phyloP scores from a whole-genome alignment of 129 eudicot species.

The Centrapalus pauciflorus region DNA sequence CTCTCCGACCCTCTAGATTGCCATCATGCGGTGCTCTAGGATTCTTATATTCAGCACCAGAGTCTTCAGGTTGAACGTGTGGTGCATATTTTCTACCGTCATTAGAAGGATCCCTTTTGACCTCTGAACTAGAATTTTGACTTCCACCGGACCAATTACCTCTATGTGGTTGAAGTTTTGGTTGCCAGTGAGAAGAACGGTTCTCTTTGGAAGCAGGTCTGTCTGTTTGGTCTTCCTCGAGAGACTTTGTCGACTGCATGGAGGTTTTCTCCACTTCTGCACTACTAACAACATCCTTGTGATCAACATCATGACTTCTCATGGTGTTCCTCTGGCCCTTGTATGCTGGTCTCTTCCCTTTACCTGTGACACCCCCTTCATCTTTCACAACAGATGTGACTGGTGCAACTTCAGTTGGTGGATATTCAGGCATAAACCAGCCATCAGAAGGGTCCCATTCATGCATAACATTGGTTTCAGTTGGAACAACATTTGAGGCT shows the following conservation, averaged over 20 bases:
- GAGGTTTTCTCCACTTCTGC: conserved; percentile 36
- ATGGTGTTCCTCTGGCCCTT: conserved; percentile 40
- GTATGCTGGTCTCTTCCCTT: conserved; percentile 52
- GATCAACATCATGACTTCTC: conserved; percentile 34
- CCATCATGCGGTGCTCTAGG: conserved; percentile 21
- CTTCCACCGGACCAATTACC: conserved; percentile 44
- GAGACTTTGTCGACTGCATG: conserved; percentile 16
- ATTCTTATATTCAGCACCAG: conserved; percentile 29
- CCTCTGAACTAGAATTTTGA: conserved; percentile 33
- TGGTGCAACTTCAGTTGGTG: conserved; percentile 31
- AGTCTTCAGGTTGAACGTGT: conserved; percentile 34
- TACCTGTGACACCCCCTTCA: conserved; percentile 41
- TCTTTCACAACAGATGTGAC: conserved; percentile 38
- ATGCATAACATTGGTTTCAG: conserved; percentile 22
- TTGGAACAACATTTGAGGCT: conserved; percentile 17
- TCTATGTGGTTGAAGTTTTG: conserved; percentile 44
- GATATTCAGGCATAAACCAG: conserved; percentile 43
- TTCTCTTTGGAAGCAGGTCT: conserved; percentile 43
- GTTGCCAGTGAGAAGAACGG: conserved; percentile 79
- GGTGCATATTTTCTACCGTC: too few relatives aligned
- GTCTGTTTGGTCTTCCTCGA: conserved; percentile 41
- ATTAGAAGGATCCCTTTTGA: too few relatives aligned
- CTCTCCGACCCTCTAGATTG: conserved; percentile 41
- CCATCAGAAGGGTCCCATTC: conserved; percentile 47
- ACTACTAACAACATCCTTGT: conserved; percentile 25